Percentiles rank a stretch among this genome's conserved stretches.
These are phyloP conservation scores for Viridothelium virens DNA, from an alignment of 495 filamentous ascomycete species.

Conservation along the genomic window DNA sequence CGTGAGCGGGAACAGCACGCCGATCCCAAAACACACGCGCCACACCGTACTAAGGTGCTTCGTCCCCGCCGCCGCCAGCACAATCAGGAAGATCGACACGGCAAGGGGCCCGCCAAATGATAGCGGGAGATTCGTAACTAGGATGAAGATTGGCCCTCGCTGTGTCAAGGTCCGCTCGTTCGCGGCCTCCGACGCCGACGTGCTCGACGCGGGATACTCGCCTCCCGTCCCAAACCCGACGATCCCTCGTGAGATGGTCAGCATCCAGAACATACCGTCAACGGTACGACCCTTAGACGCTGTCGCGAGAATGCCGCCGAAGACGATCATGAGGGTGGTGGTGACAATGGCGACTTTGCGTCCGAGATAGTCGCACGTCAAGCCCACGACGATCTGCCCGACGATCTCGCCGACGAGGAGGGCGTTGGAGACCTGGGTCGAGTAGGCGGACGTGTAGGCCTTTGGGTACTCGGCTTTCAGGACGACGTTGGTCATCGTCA, in stretches of 20 bases:
- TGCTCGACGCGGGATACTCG: conserved; percentile 43
- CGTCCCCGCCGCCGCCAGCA: conserved; percentile 37
- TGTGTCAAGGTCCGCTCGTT: conserved; percentile 40
- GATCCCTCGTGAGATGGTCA: conserved; percentile 46
- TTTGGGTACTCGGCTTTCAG: conserved; percentile 42
- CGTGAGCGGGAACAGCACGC: conserved; percentile 43
- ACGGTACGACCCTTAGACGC: conserved; percentile 43
- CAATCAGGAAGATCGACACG: conserved; percentile 44
- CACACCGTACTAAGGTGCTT: conserved; percentile 38
- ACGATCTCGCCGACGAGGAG: conserved; percentile 47
- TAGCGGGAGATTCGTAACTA: conserved; percentile 47
- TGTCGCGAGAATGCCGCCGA: conserved; percentile 46
- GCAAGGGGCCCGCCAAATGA: conserved; percentile 46
- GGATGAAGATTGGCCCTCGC: conserved; percentile 46
- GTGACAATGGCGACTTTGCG: conserved; percentile 47
- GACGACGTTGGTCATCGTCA: conserved; percentile 49
- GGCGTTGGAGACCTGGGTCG: conserved; percentile 48
- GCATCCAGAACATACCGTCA: conserved; percentile 49
- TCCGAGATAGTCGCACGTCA: conserved; percentile 47
- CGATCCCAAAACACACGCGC: conserved; percentile 47
- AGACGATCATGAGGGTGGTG: conserved; percentile 45
- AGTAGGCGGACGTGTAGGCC: conserved; percentile 40
- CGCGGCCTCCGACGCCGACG: conserved; percentile 41
- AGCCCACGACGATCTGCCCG: conserved; percentile 45
- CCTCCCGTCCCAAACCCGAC: conserved; percentile 46